Percentiles rank a stretch among this genome's conserved stretches.
Evolutionary conservation across 495 filamentous ascomycete species (phyloP).

Genomic region (Penicillium pancosmium): DNA sequence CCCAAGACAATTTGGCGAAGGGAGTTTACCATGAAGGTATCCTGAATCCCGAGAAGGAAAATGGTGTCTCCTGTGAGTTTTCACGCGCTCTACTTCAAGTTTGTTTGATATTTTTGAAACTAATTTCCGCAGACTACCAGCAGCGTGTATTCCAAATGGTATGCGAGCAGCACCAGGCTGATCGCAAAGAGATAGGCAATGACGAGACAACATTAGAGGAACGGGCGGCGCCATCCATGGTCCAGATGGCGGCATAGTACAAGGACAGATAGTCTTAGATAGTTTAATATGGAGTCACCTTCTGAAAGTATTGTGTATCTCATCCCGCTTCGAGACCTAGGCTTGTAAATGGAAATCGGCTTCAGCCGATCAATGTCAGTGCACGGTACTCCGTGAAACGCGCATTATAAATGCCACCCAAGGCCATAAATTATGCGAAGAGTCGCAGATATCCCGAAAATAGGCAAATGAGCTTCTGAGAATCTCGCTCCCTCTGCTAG

Average conservation of each 20-base stretch:
- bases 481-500: not conserved
- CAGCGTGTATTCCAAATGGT: conserved; percentile 57
- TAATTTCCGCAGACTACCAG: conserved; percentile 51
- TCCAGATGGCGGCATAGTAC: conserved; percentile 31
- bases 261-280: not conserved
- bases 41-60: conserved; percentile 60
- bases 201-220: conserved; percentile 14
- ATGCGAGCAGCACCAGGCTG: conserved; percentile 47
- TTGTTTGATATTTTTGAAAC: not conserved
- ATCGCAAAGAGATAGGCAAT: conserved; percentile 24
- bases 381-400: not conserved
- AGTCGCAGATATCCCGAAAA: not conserved
- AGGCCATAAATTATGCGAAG: not conserved
- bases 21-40: conserved; percentile 63
- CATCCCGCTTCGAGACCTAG: not conserved
- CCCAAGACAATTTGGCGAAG: conserved; percentile 56
- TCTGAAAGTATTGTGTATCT: not conserved
- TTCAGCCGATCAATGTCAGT: conserved; percentile 4
- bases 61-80: conserved; percentile 57
- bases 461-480: not conserved
- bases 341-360: not conserved
- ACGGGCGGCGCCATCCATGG: conserved; percentile 12
- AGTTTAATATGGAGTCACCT: not conserved
- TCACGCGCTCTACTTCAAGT: not conserved
- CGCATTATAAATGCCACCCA: not conserved